Base-by-base conservation (phyloP, 345 rosid species). In the Lepidium africanum region DNA sequence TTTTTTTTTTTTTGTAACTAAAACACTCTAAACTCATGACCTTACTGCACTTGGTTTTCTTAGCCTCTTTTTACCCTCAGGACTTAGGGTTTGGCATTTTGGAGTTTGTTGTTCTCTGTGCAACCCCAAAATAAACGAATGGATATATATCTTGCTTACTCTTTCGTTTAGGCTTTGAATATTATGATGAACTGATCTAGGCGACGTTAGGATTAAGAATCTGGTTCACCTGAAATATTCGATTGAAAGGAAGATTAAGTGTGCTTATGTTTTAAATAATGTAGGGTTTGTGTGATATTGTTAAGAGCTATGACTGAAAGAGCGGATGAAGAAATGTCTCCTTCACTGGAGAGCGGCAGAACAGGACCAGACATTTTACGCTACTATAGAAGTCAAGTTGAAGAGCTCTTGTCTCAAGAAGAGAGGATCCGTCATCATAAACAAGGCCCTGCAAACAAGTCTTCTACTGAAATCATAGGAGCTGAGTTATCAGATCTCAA, bases 401-500 rank as follows among this genome's bases (percentile, higher is more conserved):
- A 56, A 41, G 61, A 40, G 47, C 66, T 73, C 21, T 43, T 73
- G 49, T 59, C 68, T 50, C 57, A 59, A 37, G 41, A 67, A 65
- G 72, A 73, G 71, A 65, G 9, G 60, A 41, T 41, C 23, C 27
- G 60, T 33, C 42, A 12, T 13, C 65, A 72, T 42, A 67, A 56
- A 38, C 14, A 0, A 38, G 45, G 1, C 2, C 56, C 32, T 42
- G 4, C 23, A 30, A 23, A n/a, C 4, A 48, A 39, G 40, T 25
- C 66, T 65, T 65, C 54, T 40, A 41, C 62, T 36, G 72, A 51
- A 36, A n/a, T 7, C n/a, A 33, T 66, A n/a, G 77, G 77, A 73
- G 56, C 77, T 43, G 41, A 43, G 25, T 33, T 73, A 14, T 74
- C 78, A 46, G 14, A 41, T 43, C 39, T 36, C 3, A 67, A 59